Evolutionary conservation across 1,284 basidiomycete genomes (phyloP), one percentile per base, ranked within the genome.

Genomic region (Leccinum huronense): DNA sequence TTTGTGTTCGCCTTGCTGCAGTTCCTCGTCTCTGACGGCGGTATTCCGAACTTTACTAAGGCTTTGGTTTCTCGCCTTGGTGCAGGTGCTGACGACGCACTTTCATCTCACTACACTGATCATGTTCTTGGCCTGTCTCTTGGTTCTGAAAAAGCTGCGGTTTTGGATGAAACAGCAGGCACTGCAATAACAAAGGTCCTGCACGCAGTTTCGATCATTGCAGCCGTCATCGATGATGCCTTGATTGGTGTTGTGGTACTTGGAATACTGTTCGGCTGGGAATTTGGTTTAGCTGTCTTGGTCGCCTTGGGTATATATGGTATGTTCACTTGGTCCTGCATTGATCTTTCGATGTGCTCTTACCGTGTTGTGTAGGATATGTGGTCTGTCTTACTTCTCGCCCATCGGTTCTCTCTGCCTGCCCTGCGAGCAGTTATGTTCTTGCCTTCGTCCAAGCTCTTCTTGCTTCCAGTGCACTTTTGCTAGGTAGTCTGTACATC

Each of bases 111-210:
- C 63, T 88, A 89, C 5, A 91, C 90, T 75, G 86, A 92, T 65
- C 92, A 93, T 70, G 76, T 94, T 10, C 81, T 95, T 14, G 90
- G 91, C 66, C 84, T 97, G 27, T 91, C 90, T 9, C 87, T 95
- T 69, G 85, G 89, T n/a, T 96, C 67, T 9, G 63, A 55, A 10
- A 63, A 66, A 42, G 53, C 61, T 0, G 66, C 63, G 23, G 57
- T 57, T 16, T 23, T 64, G 1, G 91, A 84, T 90, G 94, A 83
- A 72, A 91, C 82, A 66, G 92, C 84, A 71, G 97, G 88, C 78
- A 96, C 84, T 48, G 98, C 84, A 79, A 93, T 87, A 72, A 85
- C 86, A 67, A 98, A 86, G 85, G 98, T 88, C 79, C 93, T 89
- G 82, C 94, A 86, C 80, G 96, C 88, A 79, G 93, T 85, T 81